Percentiles rank a stretch among this genome's conserved stretches.
phyloP scores from a whole-genome alignment of 2,329 filamentous ascomycete species.

The Chaetomium globosum region DNA sequence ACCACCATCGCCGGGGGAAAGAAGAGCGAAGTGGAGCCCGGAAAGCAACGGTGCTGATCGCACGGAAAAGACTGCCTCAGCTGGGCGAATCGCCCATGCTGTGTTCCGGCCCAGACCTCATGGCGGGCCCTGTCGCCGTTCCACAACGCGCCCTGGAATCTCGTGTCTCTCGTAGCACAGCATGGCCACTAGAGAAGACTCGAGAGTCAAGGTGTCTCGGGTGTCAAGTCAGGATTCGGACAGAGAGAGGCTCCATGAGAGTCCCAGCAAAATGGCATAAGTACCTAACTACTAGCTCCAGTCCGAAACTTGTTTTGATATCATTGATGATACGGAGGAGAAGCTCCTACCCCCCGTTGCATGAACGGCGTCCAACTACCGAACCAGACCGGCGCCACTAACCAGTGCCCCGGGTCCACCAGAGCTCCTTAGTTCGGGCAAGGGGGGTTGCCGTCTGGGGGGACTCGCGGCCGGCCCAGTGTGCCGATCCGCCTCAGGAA shows the following conservation, averaged over 20 bases:
- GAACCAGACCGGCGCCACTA: background rate
- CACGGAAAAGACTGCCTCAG: constrained; percentile 16
- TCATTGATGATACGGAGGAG: background rate
- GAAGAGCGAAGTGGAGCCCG: background rate
- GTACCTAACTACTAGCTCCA: background rate
- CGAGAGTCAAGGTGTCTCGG: too few relatives aligned
- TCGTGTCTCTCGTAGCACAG: background rate
- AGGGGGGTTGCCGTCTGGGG: too few relatives aligned
- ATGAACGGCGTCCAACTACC: background rate
- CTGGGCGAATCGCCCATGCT: background rate
- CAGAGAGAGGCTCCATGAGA: background rate
- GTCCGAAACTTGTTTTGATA: background rate
- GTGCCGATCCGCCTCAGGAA: background rate
- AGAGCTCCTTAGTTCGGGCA: background rate
- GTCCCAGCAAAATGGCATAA: background rate
- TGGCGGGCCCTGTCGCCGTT: background rate
- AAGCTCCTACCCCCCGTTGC: background rate
- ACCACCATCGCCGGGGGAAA: background rate
- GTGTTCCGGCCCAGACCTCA: background rate
- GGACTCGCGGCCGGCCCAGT: background rate
- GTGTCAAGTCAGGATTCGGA: background rate
- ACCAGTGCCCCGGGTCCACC: constrained; percentile 13
- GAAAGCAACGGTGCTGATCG: constrained; percentile 17
- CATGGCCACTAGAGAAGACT: background rate
- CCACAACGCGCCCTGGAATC: background rate